Conservation (phyloP, 1,284 basidiomycete genomes). For the Ceratobasidium sp. region DNA sequence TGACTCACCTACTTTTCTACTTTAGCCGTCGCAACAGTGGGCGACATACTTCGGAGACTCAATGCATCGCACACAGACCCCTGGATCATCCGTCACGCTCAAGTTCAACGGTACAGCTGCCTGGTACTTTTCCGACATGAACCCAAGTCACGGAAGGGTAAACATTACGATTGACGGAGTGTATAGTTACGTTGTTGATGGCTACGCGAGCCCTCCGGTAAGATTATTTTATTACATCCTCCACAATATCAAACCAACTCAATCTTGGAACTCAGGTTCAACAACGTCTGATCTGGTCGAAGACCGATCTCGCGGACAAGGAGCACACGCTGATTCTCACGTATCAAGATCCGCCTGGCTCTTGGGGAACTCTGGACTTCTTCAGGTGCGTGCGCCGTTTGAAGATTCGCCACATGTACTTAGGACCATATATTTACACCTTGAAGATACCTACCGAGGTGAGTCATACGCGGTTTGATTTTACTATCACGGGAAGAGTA, state of each 20-base stretch:
- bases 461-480: no score
- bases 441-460: slow-evolving; percentile 14
- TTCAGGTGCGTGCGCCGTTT: not conserved
- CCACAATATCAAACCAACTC: not conserved
- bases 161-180: slow-evolving; percentile 4
- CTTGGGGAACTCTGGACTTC: slow-evolving; percentile 17
- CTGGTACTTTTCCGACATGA: slow-evolving; percentile 22
- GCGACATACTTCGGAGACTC: slow-evolving; percentile 15
- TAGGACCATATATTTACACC: not conserved
- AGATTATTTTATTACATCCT: not conserved
- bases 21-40: not conserved
- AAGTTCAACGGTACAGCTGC: slow-evolving; percentile 16
- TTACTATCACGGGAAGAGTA: no score
- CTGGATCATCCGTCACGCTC: slow-evolving; percentile 9
- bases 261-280: not conserved
- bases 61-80: slow-evolving; percentile 8
- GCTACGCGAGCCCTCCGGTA: slow-evolving; percentile 14
- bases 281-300: slow-evolving; percentile 8
- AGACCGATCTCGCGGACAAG: not conserved
- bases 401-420: no score
- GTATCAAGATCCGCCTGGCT: not conserved
- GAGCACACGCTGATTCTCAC: slow-evolving; percentile 3
- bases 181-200: not conserved
- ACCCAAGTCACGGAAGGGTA: not conserved
- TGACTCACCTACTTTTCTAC: not conserved